Percentiles rank a stretch among this genome's conserved stretches.
These are phyloP conservation scores for Didymella segeticola DNA, from an alignment of 2,329 filamentous ascomycete genomes.

Conservation along the genomic window DNA sequence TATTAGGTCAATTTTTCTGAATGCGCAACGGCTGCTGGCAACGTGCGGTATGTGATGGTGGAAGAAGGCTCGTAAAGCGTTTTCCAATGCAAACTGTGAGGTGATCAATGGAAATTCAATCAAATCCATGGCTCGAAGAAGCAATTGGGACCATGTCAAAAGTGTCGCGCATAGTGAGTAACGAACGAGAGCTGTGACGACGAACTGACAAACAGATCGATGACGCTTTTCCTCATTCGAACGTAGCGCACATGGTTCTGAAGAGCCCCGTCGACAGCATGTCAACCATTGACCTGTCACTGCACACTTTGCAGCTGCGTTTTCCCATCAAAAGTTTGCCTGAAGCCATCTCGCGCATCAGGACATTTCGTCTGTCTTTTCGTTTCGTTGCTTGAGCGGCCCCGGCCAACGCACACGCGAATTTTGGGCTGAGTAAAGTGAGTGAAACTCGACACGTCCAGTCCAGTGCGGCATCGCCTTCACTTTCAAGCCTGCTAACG, in stretches of 20 bases:
- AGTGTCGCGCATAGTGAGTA: too few relatives aligned
- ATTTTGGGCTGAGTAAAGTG: constrained; percentile 42
- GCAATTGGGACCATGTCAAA: too few relatives aligned
- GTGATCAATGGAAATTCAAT: too few relatives aligned
- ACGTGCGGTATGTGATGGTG: too few relatives aligned
- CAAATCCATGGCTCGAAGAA: too few relatives aligned
- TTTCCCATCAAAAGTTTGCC: constrained; percentile 10
- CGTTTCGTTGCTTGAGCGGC: constrained; percentile 9
- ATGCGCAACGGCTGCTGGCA: too few relatives aligned
- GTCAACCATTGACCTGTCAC: constrained; percentile 14
- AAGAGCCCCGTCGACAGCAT: constrained; percentile 4
- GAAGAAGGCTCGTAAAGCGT: too few relatives aligned
- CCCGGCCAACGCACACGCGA: constrained; percentile 24
- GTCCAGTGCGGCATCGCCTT: constrained; percentile 13
- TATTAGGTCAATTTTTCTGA: too few relatives aligned
- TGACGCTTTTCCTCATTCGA: constrained; percentile 4
- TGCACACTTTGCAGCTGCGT: constrained; percentile 14
- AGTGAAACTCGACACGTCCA: constrained; percentile 15
- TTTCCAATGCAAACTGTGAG: too few relatives aligned
- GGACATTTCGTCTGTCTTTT: constrained; percentile 3
- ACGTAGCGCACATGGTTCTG: constrained; percentile 9
- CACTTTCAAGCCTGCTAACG: constrained; percentile 21
- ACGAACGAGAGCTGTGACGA: constrained; percentile 9
- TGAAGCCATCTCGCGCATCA: constrained; percentile 19
- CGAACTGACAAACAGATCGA: constrained; percentile 1